These are phyloP conservation scores for Leishmania gerbilli DNA, from an alignment of 208 protist species.

Conservation along the genomic window DNA sequence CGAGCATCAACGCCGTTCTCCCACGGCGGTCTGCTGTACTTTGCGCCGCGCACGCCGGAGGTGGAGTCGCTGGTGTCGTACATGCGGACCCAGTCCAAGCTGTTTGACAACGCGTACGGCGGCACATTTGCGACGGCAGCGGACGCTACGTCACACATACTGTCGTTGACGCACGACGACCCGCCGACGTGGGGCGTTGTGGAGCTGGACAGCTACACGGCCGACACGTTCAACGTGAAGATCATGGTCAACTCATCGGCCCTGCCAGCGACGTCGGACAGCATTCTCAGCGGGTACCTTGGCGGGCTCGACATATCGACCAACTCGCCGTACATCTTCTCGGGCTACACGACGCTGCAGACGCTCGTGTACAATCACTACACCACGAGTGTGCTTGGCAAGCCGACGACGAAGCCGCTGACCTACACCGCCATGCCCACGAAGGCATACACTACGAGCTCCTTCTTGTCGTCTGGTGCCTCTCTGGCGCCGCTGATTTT, in stretches of 20 bases:
- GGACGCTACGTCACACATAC: slow-evolving; percentile 10
- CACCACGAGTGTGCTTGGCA: not conserved
- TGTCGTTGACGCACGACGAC: slow-evolving; percentile 1
- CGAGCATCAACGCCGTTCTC: slow-evolving; percentile 18
- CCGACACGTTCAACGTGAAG: slow-evolving; percentile 17
- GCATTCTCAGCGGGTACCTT: slow-evolving; percentile 8
- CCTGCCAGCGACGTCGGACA: slow-evolving; percentile 16
- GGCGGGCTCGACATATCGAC: slow-evolving; percentile 15
- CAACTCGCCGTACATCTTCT: slow-evolving; percentile 25
- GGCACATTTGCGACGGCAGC: slow-evolving; percentile 30
- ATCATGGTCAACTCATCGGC: slow-evolving; percentile 35
- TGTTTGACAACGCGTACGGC: slow-evolving; percentile 52
- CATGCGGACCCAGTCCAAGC: slow-evolving; percentile 20
- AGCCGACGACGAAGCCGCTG: slow-evolving; percentile 8
- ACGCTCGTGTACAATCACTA: slow-evolving; percentile 35
- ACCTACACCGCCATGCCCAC: slow-evolving; percentile 30
- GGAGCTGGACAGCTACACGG: slow-evolving; percentile 11
- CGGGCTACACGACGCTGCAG: slow-evolving; percentile 42
- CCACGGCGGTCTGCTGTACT: slow-evolving; percentile 46
- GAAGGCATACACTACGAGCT: slow-evolving; percentile 13
- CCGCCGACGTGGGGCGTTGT: slow-evolving; percentile 31
- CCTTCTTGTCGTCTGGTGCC: slow-evolving; percentile 31
- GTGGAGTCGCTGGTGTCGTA: slow-evolving; percentile 36
- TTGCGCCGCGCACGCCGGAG: slow-evolving; percentile 41
- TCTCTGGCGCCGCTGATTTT: slow-evolving; percentile 51